Base-by-base conservation (phyloP, 176 grass and related monocot species). In the Echinochloa phyllopogon region DNA sequence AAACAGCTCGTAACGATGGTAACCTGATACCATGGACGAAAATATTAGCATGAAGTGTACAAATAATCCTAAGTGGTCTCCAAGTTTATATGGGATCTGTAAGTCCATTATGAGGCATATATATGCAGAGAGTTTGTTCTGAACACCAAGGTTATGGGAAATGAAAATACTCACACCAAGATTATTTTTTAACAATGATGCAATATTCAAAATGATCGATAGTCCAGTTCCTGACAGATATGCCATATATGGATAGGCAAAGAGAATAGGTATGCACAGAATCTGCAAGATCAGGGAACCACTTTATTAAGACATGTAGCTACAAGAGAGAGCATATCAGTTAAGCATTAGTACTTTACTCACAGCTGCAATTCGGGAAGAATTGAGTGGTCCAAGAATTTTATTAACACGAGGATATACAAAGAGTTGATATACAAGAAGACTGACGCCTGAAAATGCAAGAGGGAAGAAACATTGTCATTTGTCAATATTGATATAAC, bases 381-480 rank as follows among this genome's bases (percentile, higher is more conserved):
- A 33, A 20, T 86, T 75, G 56, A 92, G 85, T 76, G 83, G 89
- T 33, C 89, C 84, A 6, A 89, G 83, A 74, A 87, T 79, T 75
- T 87, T 87, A 52, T 82, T 63, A 65, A 95, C 91, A 56, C 43
- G 72, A 61, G 91, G 77, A 57, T 94, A 94, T 18, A 94, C 2
- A 71, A 91, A 45, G 51, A 94, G 78, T 72, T 94, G 92, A 77
- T 89, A 94, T n/a, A 89, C 66, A 56, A 94, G 92, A 82, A 94
- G 87, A 76, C 77, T 82, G 55, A 21, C 68, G 77, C 94, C 94
- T 95, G 50, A 8, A 47, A 83, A 86, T 83, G n/a, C 21, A 77
- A 78, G 62, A 88, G 42, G 52, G 25, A 66, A 57, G 56, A 62
- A 66, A 65, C 68, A 44, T 8, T 44, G 42, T 1, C 42, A 44